Base-by-base conservation (phyloP, 306 rosid genomes). In the Vigna trinervia region DNA sequence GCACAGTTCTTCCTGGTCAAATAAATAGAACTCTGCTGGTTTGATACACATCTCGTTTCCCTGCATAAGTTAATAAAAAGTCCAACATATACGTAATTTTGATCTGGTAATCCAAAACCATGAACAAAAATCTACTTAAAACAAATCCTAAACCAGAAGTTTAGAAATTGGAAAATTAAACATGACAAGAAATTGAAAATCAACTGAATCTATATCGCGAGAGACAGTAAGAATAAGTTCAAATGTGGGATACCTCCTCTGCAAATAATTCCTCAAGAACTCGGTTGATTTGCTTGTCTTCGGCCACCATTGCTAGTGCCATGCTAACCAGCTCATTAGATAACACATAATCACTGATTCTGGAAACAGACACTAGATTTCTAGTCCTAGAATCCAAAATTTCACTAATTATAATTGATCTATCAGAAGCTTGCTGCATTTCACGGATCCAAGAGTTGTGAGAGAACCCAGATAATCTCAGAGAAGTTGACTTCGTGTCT, bases 301-400 rank as follows among this genome's bases (percentile, higher is more conserved):
- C 98, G 8, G 98, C 98, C 47, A 95, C 98, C 97, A 92, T 92
- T 72, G 98, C 98, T 17, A 95, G 86, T 65, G 98, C 97, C 98
- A 95, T 95, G 81, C 98, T 92, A 15, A 95, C 96, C 77, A 95
- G 88, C 87, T 92, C 98, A 79, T 95, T 92, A 50, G 98, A 95
- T 76, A 95, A 82, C 59, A 95, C 98, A 69, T 95, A 92, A 81
- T 95, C 98, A 78, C 98, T 95, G 80, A 92, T 95, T 82, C 96
- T 89, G 85, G 98, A 95, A 45, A 95, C 98, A n/a, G 97, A 90
- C 28, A 92, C 98, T 72, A 95, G 87, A 81, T 95, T 95, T 90
- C 98, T 92, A 45, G 98, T 95, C 87, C 98, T 85, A 70, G 98
- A 95, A 84, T 95, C 98, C 79, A 95, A 87, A 69, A 95, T 95